Percentiles rank a stretch among this genome's conserved stretches.
Evolutionary conservation across 257 asterid genomes (phyloP).

Genomic region (Solanum piurae): DNA sequence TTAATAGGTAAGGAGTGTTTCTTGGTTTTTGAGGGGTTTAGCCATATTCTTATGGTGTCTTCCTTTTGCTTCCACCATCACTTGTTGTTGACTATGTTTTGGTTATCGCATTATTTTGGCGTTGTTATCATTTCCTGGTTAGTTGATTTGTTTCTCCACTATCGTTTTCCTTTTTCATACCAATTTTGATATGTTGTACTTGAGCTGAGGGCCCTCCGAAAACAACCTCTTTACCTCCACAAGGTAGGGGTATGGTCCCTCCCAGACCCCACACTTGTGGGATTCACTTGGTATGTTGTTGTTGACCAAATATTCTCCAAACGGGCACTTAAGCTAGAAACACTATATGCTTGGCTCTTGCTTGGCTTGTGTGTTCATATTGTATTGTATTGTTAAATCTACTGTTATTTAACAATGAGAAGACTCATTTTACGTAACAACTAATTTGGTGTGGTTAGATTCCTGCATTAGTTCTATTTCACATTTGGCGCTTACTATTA

Average conservation of each 20-base stretch:
- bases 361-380: background rate
- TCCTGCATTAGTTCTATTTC: background rate
- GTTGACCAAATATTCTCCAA: background rate
- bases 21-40: background rate
- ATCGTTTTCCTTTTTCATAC: background rate
- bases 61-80: background rate
- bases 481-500: background rate
- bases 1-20: background rate
- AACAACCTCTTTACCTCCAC: background rate
- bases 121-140: background rate
- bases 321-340: background rate
- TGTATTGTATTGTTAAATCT: background rate
- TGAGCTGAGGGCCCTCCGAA: background rate
- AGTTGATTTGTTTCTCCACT: background rate
- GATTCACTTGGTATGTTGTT: background rate
- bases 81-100: background rate
- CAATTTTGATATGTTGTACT: background rate
- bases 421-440: background rate
- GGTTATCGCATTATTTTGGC: background rate
- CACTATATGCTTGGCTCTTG: background rate
- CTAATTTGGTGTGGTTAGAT: background rate
- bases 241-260: background rate
- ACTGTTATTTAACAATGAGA: background rate
- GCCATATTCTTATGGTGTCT: background rate
- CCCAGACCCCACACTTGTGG: background rate